phyloP scores from a whole-genome alignment of 176 grass and related monocot species.

The Thalia dealbata region DNA sequence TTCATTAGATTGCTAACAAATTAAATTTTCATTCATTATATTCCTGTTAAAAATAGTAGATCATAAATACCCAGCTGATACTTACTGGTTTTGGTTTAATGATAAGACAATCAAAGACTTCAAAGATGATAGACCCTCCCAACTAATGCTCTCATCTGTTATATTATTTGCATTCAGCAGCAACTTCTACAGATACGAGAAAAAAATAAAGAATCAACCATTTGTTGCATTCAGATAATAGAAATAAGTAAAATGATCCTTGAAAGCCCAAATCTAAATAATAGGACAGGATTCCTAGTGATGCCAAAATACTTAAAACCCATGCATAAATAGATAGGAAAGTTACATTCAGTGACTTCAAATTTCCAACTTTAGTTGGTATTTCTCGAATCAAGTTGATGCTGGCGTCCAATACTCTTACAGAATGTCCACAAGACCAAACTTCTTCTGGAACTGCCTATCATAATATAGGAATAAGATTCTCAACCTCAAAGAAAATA shows the following conservation, averaged over 20 bases:
- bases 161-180: slow-evolving; percentile 73
- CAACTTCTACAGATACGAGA: slow-evolving; percentile 63
- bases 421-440: slow-evolving; percentile 61
- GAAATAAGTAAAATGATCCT: background rate
- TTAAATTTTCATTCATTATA: background rate
- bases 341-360: slow-evolving; percentile 65
- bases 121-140: slow-evolving; percentile 71
- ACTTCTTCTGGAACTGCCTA: slow-evolving; percentile 88
- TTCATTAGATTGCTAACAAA: no score
- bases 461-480: background rate
- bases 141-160: slow-evolving; percentile 57
- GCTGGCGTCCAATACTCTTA: slow-evolving; percentile 58
- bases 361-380: slow-evolving; percentile 45
- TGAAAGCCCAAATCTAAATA: background rate
- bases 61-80: background rate
- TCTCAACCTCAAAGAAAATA: slow-evolving; percentile 10
- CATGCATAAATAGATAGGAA: background rate
- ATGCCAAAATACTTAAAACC: background rate
- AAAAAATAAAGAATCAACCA: slow-evolving; percentile 22
- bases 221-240: background rate
- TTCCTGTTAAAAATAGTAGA: background rate
- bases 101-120: slow-evolving; percentile 50
- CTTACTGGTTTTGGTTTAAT: slow-evolving; percentile 63
- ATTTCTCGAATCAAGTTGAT: slow-evolving; percentile 66
- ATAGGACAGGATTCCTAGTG: background rate